Evolutionary conservation across 1,139 yeast species (phyloP).

Genomic region (Protomyces lactucae-debilis): DNA sequence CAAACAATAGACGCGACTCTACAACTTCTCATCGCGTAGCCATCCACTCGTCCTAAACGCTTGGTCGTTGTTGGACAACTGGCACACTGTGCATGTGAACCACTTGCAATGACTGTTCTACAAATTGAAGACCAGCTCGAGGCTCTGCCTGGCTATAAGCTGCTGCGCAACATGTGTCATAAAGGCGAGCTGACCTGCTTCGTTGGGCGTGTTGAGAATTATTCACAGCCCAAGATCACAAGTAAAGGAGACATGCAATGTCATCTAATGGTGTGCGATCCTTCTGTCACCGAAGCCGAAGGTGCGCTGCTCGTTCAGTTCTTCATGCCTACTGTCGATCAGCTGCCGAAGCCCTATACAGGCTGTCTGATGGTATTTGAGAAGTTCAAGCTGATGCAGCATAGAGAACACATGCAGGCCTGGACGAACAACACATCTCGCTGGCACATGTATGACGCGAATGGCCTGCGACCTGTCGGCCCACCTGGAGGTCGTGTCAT

Average conservation of each 20-base stretch:
- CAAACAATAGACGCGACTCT: too few relatives aligned
- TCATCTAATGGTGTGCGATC: constrained; percentile 21
- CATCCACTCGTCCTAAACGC: too few relatives aligned
- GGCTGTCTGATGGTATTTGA: constrained; percentile 21
- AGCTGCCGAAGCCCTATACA: constrained; percentile 12
- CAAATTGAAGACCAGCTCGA: not conserved
- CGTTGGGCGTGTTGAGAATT: not conserved
- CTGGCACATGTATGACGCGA: constrained; percentile 23
- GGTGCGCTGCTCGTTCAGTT: constrained; percentile 21
- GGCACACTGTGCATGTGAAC: too few relatives aligned
- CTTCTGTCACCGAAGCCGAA: constrained; percentile 1
- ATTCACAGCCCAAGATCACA: constrained; percentile 11
- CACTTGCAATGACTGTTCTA: not conserved
- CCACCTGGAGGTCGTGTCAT: not conserved
- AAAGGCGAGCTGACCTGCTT: constrained; percentile 1
- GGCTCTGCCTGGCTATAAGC: not conserved
- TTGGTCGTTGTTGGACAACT: too few relatives aligned
- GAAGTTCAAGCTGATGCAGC: constrained; percentile 11
- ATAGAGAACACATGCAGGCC: constrained; percentile 13
- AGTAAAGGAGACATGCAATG: constrained; percentile 10
- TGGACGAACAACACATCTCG: constrained; percentile 14
- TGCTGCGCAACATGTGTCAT: not conserved
- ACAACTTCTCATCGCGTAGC: too few relatives aligned
- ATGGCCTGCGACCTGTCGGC: constrained; percentile 2
- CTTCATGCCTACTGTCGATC: constrained; percentile 15